Percentiles rank a stretch among this genome's conserved stretches.
phyloP scores from a whole-genome alignment of 148 eudicot species.

The Talinum fruticosum region DNA sequence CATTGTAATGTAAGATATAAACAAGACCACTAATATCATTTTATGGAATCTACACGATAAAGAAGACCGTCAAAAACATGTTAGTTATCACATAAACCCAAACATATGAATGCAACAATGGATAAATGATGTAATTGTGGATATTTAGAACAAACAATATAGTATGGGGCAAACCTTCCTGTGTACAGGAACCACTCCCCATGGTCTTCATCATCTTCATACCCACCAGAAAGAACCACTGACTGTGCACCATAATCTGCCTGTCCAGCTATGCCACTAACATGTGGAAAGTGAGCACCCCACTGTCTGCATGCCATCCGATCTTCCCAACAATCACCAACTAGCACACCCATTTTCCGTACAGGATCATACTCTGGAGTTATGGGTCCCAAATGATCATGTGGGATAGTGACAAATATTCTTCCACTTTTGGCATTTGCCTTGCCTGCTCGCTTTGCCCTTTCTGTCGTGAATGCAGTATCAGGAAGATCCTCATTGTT shows the following conservation, averaged over 20 bases:
- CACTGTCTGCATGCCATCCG: conserved; percentile 82
- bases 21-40: background rate
- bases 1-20: background rate
- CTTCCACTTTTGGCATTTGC: conserved; percentile 88
- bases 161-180: conserved; percentile 55
- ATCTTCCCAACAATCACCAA: conserved; percentile 68
- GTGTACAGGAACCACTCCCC: conserved; percentile 99
- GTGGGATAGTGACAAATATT: conserved; percentile 73
- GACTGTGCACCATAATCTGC: conserved; percentile 72
- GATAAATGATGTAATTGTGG: background rate
- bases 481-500: conserved; percentile 74
- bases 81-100: background rate
- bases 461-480: conserved; percentile 71
- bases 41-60: background rate
- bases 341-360: conserved; percentile 68
- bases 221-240: conserved; percentile 88
- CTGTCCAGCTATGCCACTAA: conserved; percentile 79
- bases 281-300: conserved; percentile 87
- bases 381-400: conserved; percentile 83
- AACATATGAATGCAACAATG: background rate
- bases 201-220: conserved; percentile 86
- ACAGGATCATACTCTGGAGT: conserved; percentile 78
- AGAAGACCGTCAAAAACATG: background rate
- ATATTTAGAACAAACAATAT: background rate
- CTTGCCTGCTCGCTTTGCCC: conserved; percentile 64